These are phyloP conservation scores for Alnus rubra DNA, from an alignment of 306 rosid species.

Conservation along the genomic window DNA sequence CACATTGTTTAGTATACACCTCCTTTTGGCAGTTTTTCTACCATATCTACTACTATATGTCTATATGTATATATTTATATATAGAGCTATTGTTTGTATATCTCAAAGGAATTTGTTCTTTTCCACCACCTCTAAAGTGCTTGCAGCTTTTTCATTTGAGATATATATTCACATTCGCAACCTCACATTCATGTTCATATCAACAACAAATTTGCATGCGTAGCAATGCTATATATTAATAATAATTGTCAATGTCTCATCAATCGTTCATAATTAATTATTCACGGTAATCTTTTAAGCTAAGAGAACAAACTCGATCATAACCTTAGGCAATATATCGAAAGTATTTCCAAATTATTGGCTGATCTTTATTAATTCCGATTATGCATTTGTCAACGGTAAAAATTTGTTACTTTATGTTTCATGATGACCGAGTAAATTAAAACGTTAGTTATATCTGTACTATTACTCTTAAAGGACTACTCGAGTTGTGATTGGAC, in stretches of 20 bases:
- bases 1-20: neutral
- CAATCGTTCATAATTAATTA: too few species aligned
- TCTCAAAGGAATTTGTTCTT: slow-evolving; percentile 19
- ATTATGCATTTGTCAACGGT: too few species aligned
- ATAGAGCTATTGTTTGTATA: slow-evolving; percentile 11
- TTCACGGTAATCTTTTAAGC: neutral
- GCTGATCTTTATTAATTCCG: too few species aligned
- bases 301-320: neutral
- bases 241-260: neutral
- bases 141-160: slow-evolving; percentile 2
- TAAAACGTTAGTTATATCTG: too few species aligned
- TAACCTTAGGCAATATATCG: neutral
- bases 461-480: too few species aligned
- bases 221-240: neutral
- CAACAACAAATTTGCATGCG: neutral
- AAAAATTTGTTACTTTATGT: too few species aligned
- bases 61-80: neutral
- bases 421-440: too few species aligned
- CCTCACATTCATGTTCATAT: neutral
- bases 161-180: neutral
- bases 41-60: neutral
- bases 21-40: slow-evolving; percentile 27
- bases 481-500: too few species aligned
- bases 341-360: too few species aligned
- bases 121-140: neutral